These are phyloP conservation scores for Casuarina cunninghamiana DNA, from an alignment of 306 rosid species.

Conservation along the genomic window DNA sequence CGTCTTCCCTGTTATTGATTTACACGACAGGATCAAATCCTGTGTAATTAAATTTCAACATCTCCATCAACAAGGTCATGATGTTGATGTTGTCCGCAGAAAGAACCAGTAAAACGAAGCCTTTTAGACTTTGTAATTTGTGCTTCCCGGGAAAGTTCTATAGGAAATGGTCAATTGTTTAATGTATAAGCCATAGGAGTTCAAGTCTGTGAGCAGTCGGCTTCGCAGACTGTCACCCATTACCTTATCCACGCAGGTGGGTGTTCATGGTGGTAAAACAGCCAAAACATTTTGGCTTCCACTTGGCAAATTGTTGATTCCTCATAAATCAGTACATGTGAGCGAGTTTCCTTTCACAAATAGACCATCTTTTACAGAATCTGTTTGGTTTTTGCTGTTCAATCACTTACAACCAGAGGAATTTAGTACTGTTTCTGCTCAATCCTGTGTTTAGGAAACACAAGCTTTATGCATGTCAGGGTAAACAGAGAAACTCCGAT, in stretches of 20 bases:
- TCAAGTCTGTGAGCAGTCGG: neutral
- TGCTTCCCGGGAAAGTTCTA: conserved; percentile 24
- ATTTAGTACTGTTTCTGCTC: no score
- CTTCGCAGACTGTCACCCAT: conserved; percentile 8
- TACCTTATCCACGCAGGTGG: conserved; percentile 28
- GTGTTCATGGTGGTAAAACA: conserved; percentile 30
- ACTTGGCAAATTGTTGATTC: conserved; percentile 2
- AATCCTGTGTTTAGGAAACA: no score
- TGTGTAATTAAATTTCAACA: neutral
- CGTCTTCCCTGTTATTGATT: neutral
- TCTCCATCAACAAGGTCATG: neutral
- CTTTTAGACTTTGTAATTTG: conserved; percentile 4
- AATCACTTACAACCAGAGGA: neutral
- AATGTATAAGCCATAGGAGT: neutral
- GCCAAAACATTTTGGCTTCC: conserved; percentile 22
- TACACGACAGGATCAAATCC: neutral
- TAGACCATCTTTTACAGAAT: no score
- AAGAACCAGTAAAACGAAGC: conserved; percentile 3
- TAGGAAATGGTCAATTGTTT: conserved; percentile 28
- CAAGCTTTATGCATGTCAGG: no score
- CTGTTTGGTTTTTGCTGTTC: neutral
- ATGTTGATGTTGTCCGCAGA: no score
- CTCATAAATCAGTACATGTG: neutral
- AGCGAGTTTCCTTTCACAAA: neutral
- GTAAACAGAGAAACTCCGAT: no score